Conservation (phyloP, 768 basidiomycete species). For the Collybia nuda region DNA sequence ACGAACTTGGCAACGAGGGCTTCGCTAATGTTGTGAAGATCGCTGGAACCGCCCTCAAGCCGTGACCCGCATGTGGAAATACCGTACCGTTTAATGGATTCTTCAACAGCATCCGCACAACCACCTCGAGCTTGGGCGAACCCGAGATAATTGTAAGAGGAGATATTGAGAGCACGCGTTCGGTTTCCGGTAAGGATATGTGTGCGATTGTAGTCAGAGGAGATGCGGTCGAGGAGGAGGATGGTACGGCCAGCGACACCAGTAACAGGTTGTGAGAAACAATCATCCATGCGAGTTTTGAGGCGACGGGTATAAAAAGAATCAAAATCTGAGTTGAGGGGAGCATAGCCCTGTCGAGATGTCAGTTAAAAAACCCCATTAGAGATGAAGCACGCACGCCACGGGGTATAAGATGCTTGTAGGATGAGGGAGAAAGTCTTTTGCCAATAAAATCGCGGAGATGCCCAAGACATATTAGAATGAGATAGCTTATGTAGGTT, state of each 20-base stretch:
- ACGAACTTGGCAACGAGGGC: slow-evolving; percentile 87
- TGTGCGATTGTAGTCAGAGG: slow-evolving; percentile 78
- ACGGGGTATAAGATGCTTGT: slow-evolving; percentile 79
- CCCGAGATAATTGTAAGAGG: slow-evolving; percentile 98
- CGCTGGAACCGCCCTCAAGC: slow-evolving; percentile 82
- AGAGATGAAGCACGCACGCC: slow-evolving; percentile 55
- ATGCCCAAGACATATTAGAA: slow-evolving; percentile 91
- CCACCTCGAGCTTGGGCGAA: slow-evolving; percentile 93
- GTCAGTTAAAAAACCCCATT: slow-evolving; percentile 6
- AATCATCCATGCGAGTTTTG: slow-evolving; percentile 93
- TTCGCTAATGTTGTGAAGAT: slow-evolving; percentile 81
- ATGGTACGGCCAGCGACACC: slow-evolving; percentile 96
- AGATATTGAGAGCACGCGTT: slow-evolving; percentile 92
- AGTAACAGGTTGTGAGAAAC: slow-evolving; percentile 89
- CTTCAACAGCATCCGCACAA: slow-evolving; percentile 93
- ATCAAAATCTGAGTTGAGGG: slow-evolving; percentile 97
- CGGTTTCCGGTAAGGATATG: slow-evolving; percentile 74
- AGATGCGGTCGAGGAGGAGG: slow-evolving; percentile 78
- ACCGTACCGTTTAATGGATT: slow-evolving; percentile 78
- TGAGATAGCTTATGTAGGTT: slow-evolving; percentile 91
- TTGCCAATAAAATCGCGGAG: slow-evolving; percentile 95
- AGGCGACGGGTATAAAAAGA: slow-evolving; percentile 98
- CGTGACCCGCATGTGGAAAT: slow-evolving; percentile 74
- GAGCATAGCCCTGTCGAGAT: slow-evolving; percentile 80
- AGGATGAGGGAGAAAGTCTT: slow-evolving; percentile 63